Base-by-base conservation (phyloP, 805 yeast genomes). In the Grigorovia transvaalensis region DNA sequence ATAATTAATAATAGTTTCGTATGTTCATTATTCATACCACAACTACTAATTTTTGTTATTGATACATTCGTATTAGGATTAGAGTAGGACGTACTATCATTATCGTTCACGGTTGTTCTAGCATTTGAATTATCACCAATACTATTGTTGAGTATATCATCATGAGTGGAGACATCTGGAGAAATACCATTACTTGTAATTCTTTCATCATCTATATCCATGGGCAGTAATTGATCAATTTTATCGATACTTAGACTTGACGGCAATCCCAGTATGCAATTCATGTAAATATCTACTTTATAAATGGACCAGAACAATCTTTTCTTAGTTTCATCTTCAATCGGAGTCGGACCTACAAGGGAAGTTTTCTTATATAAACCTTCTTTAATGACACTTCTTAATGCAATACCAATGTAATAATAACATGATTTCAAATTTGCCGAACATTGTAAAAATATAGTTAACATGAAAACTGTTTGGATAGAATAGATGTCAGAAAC, bases 241-340 rank as follows among this genome's bases (percentile, higher is more conserved):
- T 88, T 95, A 55, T 82, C 86, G 54, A 83, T 85, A 48, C 79
- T 72, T 17, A 88, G 78, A 1, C 89, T 79, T 53, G 88, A 72
- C 0, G 97, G 97, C 49, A 89, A 72, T 1, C 96, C 96, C 56
- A 90, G 65, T 71, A 89, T 81, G 9, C 96, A 85, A 64, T 86
- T 87, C 60, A 88, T 86, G 64, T 90, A 89, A 45, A 88, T 81
- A 62, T 90, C 96, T 84, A 88, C 85, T 65, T 89, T 89, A 65
- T 86, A 85, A 55, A 89, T 83, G 1, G 96, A 84, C 86, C 91
- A 89, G 65, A 89, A 89, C 44, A 90, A 69, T 53, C 96, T 74
- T 66, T 88, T 89, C 54, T 95, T 74, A 1, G 87, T 84, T 62
- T 90, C 96, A 42, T 81, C 72, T 62, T 87, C 95, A 38, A 89